Base-by-base conservation (phyloP, 306 rosid species). In the Quercus berberidifolia region DNA sequence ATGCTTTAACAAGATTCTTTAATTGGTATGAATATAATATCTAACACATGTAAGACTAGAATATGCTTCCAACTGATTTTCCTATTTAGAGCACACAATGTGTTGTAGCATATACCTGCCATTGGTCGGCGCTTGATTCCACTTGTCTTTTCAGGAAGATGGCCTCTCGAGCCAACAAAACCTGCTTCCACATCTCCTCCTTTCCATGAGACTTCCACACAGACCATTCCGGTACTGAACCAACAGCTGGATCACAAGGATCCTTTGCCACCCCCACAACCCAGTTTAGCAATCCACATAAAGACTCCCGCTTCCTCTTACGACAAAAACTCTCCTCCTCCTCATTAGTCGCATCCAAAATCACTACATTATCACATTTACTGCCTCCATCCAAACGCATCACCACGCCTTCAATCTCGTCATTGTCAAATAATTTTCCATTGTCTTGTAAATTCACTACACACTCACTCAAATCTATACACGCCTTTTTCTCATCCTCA, bases 131-230 rank as follows among this genome's bases (percentile, higher is more conserved):
- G 76, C 86, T 80, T 3, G 83, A 75, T 70, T 82, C 82, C 43
- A 58, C 43, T 51, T 81, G 80, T 62, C 87, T 86, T 56, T 84
- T 89, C 78, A 74, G 38, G 62, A 80, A 87, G 21, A 52, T 83
- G 17, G 85, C 90, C 80, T 88, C 93, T 30, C 99, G 88, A 76
- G 86, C 88, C 77, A 78, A 67, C 87, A 95, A 80, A 73, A 86
- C 87, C 83, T 82, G 88, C 86, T 86, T 91, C 98, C 95, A 95
- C 25, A 51, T 63, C 79, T 84, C 86, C 77, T 78, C 85, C 58
- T 77, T 78, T 30, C 80, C 79, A 51, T 28, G 68, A 72, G 88
- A 86, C 78, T 78, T 92, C 93, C 97, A 91, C 79, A 86, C 89
- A 6, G 89, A 55, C 81, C 75, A 83, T 60, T 90, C 90, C 19